phyloP scores from a whole-genome alignment of 1,139 yeast genomes.

The Hanseniaspora sp. region DNA sequence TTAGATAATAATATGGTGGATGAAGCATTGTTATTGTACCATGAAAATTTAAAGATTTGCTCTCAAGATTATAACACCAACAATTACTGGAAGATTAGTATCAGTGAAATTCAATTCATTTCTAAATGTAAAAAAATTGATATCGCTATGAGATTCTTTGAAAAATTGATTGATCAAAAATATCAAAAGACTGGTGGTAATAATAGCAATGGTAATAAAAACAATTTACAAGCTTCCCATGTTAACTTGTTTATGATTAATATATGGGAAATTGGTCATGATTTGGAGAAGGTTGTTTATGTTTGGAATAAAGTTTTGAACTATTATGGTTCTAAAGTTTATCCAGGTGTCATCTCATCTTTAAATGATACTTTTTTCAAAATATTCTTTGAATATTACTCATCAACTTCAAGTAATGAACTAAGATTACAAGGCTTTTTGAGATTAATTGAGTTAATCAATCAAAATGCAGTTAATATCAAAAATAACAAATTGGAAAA shows the following conservation, averaged over 20 bases:
- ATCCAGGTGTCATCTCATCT: conserved; percentile 55
- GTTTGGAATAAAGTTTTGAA: conserved; percentile 56
- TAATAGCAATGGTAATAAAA: conserved; percentile 56
- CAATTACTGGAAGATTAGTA: conserved; percentile 40
- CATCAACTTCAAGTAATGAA: conserved; percentile 31
- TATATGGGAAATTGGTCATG: conserved; percentile 46
- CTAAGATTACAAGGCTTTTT: conserved; percentile 40
- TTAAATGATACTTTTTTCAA: conserved; percentile 60
- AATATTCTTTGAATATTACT: conserved; percentile 54
- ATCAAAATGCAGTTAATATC: conserved; percentile 37
- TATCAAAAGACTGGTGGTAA: conserved; percentile 19
- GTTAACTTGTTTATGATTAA: conserved; percentile 57
- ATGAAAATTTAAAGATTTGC: conserved; percentile 20
- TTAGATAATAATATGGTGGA: conserved; percentile 40
- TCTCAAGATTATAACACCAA: conserved; percentile 17
- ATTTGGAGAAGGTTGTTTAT: conserved; percentile 47
- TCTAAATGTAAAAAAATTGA: conserved; percentile 68
- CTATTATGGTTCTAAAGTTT: conserved; percentile 49
- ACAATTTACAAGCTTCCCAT: conserved; percentile 64
- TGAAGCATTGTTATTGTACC: conserved; percentile 41
- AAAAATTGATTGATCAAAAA: conserved; percentile 45
- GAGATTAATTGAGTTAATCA: conserved; percentile 47
- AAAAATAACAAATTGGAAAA: conserved; percentile 46
- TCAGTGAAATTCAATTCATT: conserved; percentile 67
- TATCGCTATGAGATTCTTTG: conserved; percentile 63